These are phyloP conservation scores for Chlorella vulgaris DNA, from an alignment of 139 green algal genomes.

Conservation along the genomic window DNA sequence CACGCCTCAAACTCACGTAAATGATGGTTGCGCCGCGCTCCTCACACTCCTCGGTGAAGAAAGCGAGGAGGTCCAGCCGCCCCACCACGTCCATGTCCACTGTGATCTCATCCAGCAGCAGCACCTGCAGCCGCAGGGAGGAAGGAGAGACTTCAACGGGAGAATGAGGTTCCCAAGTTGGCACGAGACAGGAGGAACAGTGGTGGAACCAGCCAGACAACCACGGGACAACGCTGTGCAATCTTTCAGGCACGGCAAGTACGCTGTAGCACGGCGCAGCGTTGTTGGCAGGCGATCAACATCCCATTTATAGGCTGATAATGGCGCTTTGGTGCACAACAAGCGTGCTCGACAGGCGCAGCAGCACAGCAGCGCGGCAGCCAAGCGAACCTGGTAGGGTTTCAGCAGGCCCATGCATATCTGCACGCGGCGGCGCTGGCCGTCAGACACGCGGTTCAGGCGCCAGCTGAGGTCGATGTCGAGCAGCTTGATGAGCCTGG, in stretches of 20 bases:
- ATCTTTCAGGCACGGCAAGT: too few species aligned
- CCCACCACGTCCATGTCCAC: constrained; percentile 97
- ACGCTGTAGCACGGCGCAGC: too few species aligned
- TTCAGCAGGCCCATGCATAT: constrained; percentile 96
- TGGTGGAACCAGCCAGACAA: too few species aligned
- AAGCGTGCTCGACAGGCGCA: not conserved
- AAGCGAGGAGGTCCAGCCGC: constrained; percentile 87
- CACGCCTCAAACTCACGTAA: constrained; percentile 12
- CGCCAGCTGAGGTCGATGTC: constrained; percentile 96
- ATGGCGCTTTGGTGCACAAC: not conserved
- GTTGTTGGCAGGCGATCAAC: too few species aligned
- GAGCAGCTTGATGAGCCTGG: constrained; percentile 82
- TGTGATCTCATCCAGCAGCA: constrained; percentile 98
- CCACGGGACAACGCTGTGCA: too few species aligned
- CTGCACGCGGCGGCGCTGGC: constrained; percentile 94
- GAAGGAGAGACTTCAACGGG: not conserved
- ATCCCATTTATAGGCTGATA: too few species aligned
- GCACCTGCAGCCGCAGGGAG: constrained; percentile 63
- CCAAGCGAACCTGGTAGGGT: constrained; percentile 77
- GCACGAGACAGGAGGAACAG: not conserved
- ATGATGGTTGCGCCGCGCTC: constrained; percentile 52
- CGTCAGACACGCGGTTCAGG: constrained; percentile 94
- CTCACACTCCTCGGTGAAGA: constrained; percentile 87
- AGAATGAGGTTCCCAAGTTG: not conserved
- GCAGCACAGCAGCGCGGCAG: not conserved